These are phyloP conservation scores for Chalciporus piperatus DNA, from an alignment of 768 basidiomycete genomes.

Conservation along the genomic window DNA sequence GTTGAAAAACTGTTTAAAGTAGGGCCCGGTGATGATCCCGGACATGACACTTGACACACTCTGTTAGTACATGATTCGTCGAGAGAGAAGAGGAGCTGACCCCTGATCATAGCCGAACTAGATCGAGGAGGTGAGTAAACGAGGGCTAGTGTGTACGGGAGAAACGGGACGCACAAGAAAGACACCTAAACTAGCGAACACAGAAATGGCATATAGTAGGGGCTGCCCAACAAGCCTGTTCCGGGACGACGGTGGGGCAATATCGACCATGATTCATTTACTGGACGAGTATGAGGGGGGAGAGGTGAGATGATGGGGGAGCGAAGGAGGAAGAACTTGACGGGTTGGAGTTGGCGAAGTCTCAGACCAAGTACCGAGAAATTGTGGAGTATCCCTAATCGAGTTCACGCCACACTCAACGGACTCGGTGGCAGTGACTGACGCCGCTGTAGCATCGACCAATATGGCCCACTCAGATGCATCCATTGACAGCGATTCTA, in stretches of 20 bases:
- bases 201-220: conserved; percentile 74
- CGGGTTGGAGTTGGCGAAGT: too few species aligned
- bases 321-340: conserved; percentile 13
- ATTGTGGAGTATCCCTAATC: conserved; percentile 19
- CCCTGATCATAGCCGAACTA: conserved; percentile 89
- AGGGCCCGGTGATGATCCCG: conserved; percentile 85
- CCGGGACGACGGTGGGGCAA: conserved; percentile 28
- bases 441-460: too few species aligned
- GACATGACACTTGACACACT: conserved; percentile 67
- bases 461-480: conserved; percentile 59
- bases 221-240: conserved; percentile 71
- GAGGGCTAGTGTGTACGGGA: not conserved
- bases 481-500: conserved; percentile 54
- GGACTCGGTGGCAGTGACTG: too few species aligned
- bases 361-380: too few species aligned
- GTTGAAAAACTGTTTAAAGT: conserved; percentile 81
- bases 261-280: conserved; percentile 57
- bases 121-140: not conserved
- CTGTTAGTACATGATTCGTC: conserved; percentile 3
- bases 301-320: conserved; percentile 14
- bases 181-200: conserved; percentile 81
- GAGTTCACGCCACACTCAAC: conserved; percentile 24
- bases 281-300: conserved; percentile 11
- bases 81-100: conserved; percentile 35
- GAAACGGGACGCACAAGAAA: conserved; percentile 60